phyloP scores from a whole-genome alignment of 1,284 basidiomycete genomes.

The Boletus calvinii region DNA sequence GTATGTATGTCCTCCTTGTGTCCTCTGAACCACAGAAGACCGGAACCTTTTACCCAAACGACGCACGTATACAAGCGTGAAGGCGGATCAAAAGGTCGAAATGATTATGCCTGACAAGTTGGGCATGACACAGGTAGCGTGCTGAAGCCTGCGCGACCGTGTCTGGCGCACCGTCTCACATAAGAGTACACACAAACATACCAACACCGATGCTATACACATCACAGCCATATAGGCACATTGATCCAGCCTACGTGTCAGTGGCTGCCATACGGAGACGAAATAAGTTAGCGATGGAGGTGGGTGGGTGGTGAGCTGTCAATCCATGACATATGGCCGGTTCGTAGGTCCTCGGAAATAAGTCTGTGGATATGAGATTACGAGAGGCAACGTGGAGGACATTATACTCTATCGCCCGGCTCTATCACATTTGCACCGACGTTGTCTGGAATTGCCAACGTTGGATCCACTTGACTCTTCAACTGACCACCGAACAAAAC shows the following conservation, averaged over 20 bases:
- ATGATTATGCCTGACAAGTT: not conserved
- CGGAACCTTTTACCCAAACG: not conserved
- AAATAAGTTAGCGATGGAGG: not conserved
- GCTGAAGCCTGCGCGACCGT: no score
- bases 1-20: no score
- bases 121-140: no score
- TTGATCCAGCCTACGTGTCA: not conserved
- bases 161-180: no score
- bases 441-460: constrained; percentile 80
- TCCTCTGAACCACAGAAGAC: no score
- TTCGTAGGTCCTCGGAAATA: not conserved
- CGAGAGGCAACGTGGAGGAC: constrained; percentile 1
- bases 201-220: no score
- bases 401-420: constrained; percentile 33
- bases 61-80: not conserved
- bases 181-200: no score
- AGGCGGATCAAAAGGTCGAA: not conserved
- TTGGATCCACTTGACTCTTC: constrained; percentile 68
- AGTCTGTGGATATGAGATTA: constrained; percentile 7
- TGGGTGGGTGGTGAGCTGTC: no score
- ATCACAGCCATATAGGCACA: not conserved
- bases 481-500: constrained; percentile 90
- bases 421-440: constrained; percentile 56
- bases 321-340: not conserved
- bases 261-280: not conserved